Conservation (phyloP, 768 basidiomycete species). For the Nidula microcarpa region DNA sequence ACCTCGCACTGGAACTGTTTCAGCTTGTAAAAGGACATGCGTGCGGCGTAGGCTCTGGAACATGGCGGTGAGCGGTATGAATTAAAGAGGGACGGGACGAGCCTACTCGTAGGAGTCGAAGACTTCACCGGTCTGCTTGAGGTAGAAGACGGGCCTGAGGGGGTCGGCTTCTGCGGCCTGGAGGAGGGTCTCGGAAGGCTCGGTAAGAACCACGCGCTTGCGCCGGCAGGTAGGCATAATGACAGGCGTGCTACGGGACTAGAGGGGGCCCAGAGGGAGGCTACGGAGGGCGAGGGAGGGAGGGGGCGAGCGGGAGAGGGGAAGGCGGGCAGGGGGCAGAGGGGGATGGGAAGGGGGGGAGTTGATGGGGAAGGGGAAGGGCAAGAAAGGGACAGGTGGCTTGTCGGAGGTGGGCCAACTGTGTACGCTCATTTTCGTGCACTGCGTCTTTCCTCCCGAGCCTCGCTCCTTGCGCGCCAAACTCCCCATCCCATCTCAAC, state of each 20-base stretch:
- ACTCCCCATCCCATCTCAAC: too few species aligned
- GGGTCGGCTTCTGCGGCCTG: constrained; percentile 62
- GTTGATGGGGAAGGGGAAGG: constrained; percentile 37
- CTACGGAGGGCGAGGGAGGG: constrained; percentile 23
- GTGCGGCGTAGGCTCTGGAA: constrained; percentile 73
- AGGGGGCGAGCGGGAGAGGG: constrained; percentile 11
- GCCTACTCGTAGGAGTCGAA: constrained; percentile 95
- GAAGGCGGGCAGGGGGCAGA: constrained; percentile 32
- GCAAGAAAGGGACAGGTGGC: constrained; percentile 13
- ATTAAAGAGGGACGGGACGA: constrained; percentile 15
- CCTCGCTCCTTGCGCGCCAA: too few species aligned
- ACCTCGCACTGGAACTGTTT: constrained; percentile 98
- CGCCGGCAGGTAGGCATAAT: constrained; percentile 85
- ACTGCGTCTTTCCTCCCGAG: too few species aligned
- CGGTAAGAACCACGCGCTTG: constrained; percentile 86
- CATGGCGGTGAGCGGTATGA: constrained; percentile 13
- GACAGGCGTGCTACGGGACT: constrained; percentile 12
- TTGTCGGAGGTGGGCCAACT: constrained; percentile 9
- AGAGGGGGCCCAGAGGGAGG: constrained; percentile 34
- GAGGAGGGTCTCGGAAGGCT: constrained; percentile 70
- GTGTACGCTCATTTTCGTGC: too few species aligned
- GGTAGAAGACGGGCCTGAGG: constrained; percentile 81
- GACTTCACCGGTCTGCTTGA: constrained; percentile 94
- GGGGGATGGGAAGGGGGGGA: constrained; percentile 56
- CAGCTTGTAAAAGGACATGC: constrained; percentile 92